These are phyloP conservation scores for Phytophthora quininea DNA, from an alignment of 352 stramenopile species.

Conservation along the genomic window DNA sequence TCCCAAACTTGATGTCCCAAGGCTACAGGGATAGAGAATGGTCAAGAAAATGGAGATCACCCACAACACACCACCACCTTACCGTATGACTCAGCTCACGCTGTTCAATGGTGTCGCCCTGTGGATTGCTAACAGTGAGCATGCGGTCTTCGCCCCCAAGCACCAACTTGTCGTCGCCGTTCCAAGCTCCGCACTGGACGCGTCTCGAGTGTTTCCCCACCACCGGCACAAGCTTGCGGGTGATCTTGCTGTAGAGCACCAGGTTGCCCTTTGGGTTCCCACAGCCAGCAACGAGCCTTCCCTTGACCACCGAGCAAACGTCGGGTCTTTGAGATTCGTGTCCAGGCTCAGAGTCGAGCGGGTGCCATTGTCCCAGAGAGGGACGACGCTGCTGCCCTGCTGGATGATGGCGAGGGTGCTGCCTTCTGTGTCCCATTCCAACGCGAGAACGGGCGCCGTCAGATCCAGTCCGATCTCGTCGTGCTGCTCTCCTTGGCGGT, in stretches of 20 bases:
- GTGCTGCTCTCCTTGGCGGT: constrained; percentile 91
- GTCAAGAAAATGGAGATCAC: not conserved
- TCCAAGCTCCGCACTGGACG: constrained; percentile 92
- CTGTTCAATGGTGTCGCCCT: constrained; percentile 92
- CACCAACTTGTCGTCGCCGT: constrained; percentile 78
- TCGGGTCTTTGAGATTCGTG: constrained; percentile 92
- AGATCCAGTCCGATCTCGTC: constrained; percentile 90
- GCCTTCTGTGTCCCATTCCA: constrained; percentile 93
- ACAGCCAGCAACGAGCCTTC: constrained; percentile 87
- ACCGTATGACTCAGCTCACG: constrained; percentile 77
- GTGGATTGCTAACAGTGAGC: constrained; percentile 90
- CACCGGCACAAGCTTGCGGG: constrained; percentile 92
- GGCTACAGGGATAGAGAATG: constrained; percentile 39
- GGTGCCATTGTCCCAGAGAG: constrained; percentile 86
- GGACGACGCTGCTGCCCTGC: constrained; percentile 85
- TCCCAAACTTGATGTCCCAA: constrained; percentile 83
- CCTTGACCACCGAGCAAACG: constrained; percentile 89
- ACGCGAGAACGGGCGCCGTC: constrained; percentile 62
- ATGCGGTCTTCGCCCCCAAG: constrained; percentile 90
- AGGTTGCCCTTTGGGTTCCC: constrained; percentile 93
- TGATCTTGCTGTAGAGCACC: no score
- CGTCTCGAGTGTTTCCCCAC: constrained; percentile 92
- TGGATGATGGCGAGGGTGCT: constrained; percentile 91
- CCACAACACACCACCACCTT: not conserved
- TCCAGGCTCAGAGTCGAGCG: constrained; percentile 85